phyloP scores from a whole-genome alignment of 768 basidiomycete species.

The Lactarius akahatsu region DNA sequence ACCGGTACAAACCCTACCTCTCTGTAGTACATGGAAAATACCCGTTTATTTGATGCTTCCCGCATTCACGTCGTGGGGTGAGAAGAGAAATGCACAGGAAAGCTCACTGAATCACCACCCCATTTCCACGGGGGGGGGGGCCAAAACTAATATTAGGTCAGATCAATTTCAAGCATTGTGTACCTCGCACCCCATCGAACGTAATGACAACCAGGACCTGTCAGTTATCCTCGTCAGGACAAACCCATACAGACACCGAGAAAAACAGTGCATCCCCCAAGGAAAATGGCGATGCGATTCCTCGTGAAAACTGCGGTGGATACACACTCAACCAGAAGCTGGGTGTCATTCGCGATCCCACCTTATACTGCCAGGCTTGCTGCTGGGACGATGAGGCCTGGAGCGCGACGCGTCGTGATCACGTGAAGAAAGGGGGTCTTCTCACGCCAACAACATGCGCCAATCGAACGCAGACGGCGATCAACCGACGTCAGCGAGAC shows the following conservation, averaged over 20 bases:
- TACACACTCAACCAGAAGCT: neutral
- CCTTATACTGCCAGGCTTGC: too few relatives aligned
- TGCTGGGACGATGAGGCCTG: too few relatives aligned
- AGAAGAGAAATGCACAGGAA: constrained; percentile 1
- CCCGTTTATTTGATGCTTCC: neutral
- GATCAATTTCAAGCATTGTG: neutral
- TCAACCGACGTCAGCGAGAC: neutral
- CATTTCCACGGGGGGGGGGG: too few relatives aligned
- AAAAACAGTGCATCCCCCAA: too few relatives aligned
- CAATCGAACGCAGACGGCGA: neutral
- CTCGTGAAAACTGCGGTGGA: neutral
- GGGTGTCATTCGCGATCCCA: too few relatives aligned
- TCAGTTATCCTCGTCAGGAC: neutral
- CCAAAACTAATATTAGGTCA: neutral
- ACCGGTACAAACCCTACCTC: neutral
- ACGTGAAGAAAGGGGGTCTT: neutral
- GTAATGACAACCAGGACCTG: neutral
- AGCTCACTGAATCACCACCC: neutral
- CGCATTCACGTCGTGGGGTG: neutral
- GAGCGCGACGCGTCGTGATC: neutral
- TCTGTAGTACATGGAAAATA: neutral
- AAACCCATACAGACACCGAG: neutral
- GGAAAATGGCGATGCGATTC: neutral
- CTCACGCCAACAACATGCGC: neutral
- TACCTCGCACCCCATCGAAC: neutral